These are phyloP conservation scores for Phaeomoniella chlamydospora DNA, from an alignment of 2,329 filamentous ascomycete species.

Conservation along the genomic window DNA sequence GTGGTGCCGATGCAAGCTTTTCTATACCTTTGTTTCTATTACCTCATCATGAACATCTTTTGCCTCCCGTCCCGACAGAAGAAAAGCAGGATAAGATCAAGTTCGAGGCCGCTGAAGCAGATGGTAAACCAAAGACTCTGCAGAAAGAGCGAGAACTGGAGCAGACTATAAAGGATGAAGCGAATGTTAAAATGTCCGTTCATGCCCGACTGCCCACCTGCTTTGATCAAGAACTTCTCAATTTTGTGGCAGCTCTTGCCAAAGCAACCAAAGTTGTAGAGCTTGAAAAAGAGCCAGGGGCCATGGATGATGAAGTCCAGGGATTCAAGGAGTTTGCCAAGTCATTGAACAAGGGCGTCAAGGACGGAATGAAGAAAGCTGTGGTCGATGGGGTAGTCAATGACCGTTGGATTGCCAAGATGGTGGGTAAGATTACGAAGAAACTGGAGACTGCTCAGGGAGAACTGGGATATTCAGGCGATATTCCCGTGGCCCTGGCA, in stretches of 20 bases:
- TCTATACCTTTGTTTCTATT: conserved; percentile 34
- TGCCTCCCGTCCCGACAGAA: conserved; percentile 25
- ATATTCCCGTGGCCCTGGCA: conserved; percentile 28
- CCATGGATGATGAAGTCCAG: conserved; percentile 14
- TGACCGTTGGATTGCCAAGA: conserved; percentile 39
- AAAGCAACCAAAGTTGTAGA: conserved; percentile 44
- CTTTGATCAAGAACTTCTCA: conserved; percentile 36
- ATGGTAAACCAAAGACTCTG: conserved; percentile 27
- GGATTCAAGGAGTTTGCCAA: conserved; percentile 15
- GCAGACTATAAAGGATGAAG: conserved; percentile 30
- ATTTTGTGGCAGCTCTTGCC: conserved; percentile 39
- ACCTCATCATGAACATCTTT: conserved; percentile 39
- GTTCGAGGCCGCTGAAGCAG: conserved; percentile 23
- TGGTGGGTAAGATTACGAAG: conserved; percentile 35
- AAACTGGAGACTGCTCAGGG: conserved; percentile 34
- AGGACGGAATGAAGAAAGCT: conserved; percentile 32
- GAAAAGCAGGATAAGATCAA: conserved; percentile 18
- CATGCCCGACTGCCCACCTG: conserved; percentile 34
- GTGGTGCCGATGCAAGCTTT: conserved; percentile 35
- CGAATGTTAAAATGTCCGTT: conserved; percentile 30
- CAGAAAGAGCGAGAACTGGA: conserved; percentile 25
- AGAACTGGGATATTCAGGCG: conserved; percentile 35
- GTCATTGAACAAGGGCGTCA: conserved; percentile 18
- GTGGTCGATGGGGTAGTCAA: conserved; percentile 32
- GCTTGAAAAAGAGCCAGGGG: conserved; percentile 27